Evolutionary conservation across 768 basidiomycete genomes (phyloP), one percentile per base, ranked within the genome.

Genomic region (Coprinopsis sp.): DNA sequence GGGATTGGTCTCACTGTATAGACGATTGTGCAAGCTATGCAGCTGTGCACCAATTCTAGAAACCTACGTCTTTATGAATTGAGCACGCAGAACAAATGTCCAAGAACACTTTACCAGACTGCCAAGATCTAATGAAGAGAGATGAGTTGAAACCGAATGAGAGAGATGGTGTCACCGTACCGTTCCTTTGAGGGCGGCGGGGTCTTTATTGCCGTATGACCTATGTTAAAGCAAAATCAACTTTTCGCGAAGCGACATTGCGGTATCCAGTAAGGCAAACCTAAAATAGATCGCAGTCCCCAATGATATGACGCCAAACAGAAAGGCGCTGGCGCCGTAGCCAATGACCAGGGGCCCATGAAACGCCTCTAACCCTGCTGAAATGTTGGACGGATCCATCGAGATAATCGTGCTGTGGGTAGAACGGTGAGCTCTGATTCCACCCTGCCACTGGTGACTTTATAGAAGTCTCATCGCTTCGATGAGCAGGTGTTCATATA

Each of bases 261-360:
- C 28, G 13, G n/a, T n/a, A n/a, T n/a, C n/a, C n/a, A 23, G 27
- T 18, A 10, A 7, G 10, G 22, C 40, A 18, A 22, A 53, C 51
- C 49, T 25, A 27, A 46, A 48, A 34, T 55, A 55, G 31, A 25
- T 31, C n/a, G 28, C 12, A 6, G 46, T 44, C 23, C 46, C 46
- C 24, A 44, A 13, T 3, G 43, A 43, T 12, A 40, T 16, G 2
- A 46, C 18, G 16, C 48, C 52, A 13, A 53, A 50, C 31, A 53
- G 33, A 24, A 27, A 27, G 24, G 38, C 25, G 19, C 48, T 44
- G 6, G 43, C 25, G 11, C 44, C 39, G 16, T 45, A 46, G 12
- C 43, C 44, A 16, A 43, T 28, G 14, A 53, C 19, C 12, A 53
- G 16, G 23, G 52, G 31, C 13, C 52, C 52, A n/a, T 46, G 34